A percentile compares a stretch with the other conserved stretches of the same genome.
These are phyloP conservation scores for Dothistroma pini DNA, from an alignment of 2,329 filamentous ascomycete species.

Conservation along the genomic window DNA sequence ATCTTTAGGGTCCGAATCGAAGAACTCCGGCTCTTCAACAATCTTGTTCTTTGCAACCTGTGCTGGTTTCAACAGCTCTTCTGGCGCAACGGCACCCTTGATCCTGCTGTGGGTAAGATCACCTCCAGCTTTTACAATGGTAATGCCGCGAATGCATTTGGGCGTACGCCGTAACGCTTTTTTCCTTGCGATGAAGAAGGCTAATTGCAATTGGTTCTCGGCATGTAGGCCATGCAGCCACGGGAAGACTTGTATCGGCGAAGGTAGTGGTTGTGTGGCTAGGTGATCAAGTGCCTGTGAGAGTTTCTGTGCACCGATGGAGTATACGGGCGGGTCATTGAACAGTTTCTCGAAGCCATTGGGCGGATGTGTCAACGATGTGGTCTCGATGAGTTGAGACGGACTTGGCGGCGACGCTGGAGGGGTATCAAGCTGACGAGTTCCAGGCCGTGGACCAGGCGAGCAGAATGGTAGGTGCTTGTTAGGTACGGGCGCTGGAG, in stretches of 20 bases:
- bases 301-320: constrained; percentile 66
- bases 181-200: constrained; percentile 80
- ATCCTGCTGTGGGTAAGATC: constrained; percentile 70
- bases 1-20: constrained; percentile 79
- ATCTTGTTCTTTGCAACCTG: constrained; percentile 23
- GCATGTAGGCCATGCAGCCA: constrained; percentile 94
- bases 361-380: constrained; percentile 73
- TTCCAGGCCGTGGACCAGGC: constrained; percentile 62
- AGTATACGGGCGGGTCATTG: constrained; percentile 62
- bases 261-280: constrained; percentile 75
- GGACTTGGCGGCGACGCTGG: constrained; percentile 59
- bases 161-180: constrained; percentile 68
- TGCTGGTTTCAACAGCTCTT: constrained; percentile 65
- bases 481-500: constrained; percentile 68
- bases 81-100: constrained; percentile 79
- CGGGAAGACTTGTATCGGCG: constrained; percentile 83
- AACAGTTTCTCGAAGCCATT: constrained; percentile 57
- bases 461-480: constrained; percentile 88
- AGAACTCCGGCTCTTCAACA: constrained; percentile 58
- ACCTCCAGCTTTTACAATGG: constrained; percentile 83
- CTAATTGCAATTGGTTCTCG: constrained; percentile 80
- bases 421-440: constrained; percentile 48
- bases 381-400: constrained; percentile 53
- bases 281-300: constrained; percentile 70
- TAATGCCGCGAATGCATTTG: constrained; percentile 73